Percentiles rank a stretch among this genome's conserved stretches.
Conservation (phyloP, 805 yeast species). For the Priceomyces medius region DNA sequence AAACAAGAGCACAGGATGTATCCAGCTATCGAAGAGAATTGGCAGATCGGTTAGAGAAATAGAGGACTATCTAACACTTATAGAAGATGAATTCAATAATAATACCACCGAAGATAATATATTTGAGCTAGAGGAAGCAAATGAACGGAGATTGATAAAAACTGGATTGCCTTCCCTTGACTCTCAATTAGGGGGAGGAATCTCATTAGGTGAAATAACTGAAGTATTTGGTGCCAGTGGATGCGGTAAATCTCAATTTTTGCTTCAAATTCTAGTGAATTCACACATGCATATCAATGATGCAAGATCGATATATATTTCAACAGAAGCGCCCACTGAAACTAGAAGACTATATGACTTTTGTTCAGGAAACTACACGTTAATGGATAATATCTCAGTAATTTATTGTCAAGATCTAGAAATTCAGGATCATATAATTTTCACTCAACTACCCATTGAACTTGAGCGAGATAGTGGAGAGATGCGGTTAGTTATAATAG, state of each 20-base stretch:
- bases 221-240: conserved; percentile 86
- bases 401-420: conserved; percentile 67
- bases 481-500: conserved; percentile 65
- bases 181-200: conserved; percentile 28
- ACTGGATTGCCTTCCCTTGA: conserved; percentile 30
- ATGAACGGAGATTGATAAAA: conserved; percentile 7
- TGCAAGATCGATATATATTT: conserved; percentile 52
- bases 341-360: conserved; percentile 53
- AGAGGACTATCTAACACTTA: conserved; percentile 17
- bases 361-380: conserved; percentile 7
- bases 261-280: conserved; percentile 62
- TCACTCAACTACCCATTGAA: conserved; percentile 62
- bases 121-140: not conserved
- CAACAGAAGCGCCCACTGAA: conserved; percentile 75
- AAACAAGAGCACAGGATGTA: conserved; percentile 8
- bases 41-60: conserved; percentile 29
- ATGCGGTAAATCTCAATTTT: conserved; percentile 80
- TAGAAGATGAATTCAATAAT: conserved; percentile 9
- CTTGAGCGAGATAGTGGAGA: conserved; percentile 31
- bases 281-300: conserved; percentile 38
- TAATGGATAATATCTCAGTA: conserved; percentile 44
- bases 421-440: conserved; percentile 68
- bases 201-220: conserved; percentile 40
- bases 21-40: conserved; percentile 18
- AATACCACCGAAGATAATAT: not conserved